These are phyloP conservation scores for Cladosporium phlei DNA, from an alignment of 2,329 filamentous ascomycete species.

Conservation along the genomic window DNA sequence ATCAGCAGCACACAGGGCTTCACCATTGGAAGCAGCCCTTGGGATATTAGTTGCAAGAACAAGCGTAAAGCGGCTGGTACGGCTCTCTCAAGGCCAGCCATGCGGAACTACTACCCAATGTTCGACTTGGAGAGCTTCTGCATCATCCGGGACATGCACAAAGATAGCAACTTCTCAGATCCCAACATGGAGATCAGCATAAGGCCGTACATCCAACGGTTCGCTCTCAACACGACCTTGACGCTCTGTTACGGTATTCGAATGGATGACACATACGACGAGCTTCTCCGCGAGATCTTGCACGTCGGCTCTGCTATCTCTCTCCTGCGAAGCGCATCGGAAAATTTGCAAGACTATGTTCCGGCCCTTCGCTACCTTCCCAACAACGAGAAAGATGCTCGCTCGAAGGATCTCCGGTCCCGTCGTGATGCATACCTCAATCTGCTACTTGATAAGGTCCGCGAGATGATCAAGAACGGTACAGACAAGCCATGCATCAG, in stretches of 20 bases:
- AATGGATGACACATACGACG: conserved; percentile 52
- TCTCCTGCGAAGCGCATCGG: conserved; percentile 46
- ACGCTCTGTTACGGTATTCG: conserved; percentile 53
- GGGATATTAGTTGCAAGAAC: conserved; percentile 51
- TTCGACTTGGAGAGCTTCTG: conserved; percentile 48
- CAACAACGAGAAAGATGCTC: conserved; percentile 48
- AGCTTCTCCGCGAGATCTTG: conserved; percentile 49
- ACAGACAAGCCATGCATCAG: conserved; percentile 53
- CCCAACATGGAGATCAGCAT: conserved; percentile 39
- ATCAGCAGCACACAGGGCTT: conserved; percentile 51
- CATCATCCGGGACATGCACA: conserved; percentile 45
- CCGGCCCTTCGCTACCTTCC: conserved; percentile 48
- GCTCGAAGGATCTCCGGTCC: conserved; percentile 44
- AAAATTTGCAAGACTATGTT: conserved; percentile 53
- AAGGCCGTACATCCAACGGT: conserved; percentile 50
- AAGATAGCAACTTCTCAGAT: conserved; percentile 36
- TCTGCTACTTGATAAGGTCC: conserved; percentile 46
- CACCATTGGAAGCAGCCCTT: conserved; percentile 51
- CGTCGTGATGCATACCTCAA: conserved; percentile 49
- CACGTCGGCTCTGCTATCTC: conserved; percentile 51
- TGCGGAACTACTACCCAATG: conserved; percentile 49
- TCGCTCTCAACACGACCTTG: conserved; percentile 51
- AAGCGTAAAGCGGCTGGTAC: conserved; percentile 50
- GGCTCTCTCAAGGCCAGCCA: conserved; percentile 42
- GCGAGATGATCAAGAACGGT: conserved; percentile 48